phyloP scores from a whole-genome alignment of 192 early-diverging fungal genomes.

The Haplosporangium gracile region DNA sequence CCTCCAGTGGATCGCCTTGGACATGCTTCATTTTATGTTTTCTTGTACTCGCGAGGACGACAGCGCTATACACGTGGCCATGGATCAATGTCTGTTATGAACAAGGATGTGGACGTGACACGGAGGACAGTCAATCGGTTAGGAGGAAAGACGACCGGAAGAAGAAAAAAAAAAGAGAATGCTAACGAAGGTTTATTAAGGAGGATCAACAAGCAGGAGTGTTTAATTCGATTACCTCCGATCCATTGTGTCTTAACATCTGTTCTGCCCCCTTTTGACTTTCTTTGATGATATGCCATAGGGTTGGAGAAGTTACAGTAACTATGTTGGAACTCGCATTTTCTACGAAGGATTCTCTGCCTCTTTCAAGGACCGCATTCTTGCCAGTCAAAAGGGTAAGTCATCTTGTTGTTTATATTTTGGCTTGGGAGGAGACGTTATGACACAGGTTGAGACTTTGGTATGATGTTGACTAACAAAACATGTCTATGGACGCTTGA shows the following conservation, averaged over 20 bases:
- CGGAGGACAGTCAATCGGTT: neutral
- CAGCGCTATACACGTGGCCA: neutral
- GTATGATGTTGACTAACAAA: neutral
- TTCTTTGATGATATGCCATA: conserved; percentile 33
- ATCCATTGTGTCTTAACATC: neutral
- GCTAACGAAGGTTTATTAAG: neutral
- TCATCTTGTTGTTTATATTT: neutral
- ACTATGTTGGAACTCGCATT: conserved; percentile 79
- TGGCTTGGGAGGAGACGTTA: neutral
- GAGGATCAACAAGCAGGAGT: neutral
- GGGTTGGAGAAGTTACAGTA: conserved; percentile 86
- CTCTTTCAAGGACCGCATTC: conserved; percentile 71
- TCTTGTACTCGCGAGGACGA: neutral
- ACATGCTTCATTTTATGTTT: neutral
- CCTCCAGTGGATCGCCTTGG: neutral
- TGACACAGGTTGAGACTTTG: neutral
- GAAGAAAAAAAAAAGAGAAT: neutral
- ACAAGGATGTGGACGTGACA: conserved; percentile 5
- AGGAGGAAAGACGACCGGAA: neutral
- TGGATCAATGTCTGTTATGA: neutral
- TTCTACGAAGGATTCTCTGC: conserved; percentile 77
- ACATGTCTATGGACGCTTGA: neutral
- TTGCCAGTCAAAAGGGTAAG: conserved; percentile 69
- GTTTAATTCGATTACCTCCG: neutral
- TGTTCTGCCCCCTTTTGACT: neutral